Conservation (phyloP, 129 eudicot genomes). For the Heracleum sosnowskyi region DNA sequence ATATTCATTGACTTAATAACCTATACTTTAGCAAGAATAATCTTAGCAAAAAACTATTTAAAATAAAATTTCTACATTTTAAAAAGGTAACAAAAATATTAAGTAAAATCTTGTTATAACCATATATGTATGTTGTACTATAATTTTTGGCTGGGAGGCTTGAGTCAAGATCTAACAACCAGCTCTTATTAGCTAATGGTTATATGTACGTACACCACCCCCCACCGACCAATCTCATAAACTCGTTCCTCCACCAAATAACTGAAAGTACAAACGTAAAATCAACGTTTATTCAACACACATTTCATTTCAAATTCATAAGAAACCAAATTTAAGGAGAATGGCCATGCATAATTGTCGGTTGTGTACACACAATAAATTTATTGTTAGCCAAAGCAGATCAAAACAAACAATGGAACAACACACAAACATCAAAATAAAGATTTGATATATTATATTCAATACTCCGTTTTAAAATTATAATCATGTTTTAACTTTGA, state of each 20-base stretch:
- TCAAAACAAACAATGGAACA: background rate
- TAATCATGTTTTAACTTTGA: too few relatives aligned
- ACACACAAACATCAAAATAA: background rate
- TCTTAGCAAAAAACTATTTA: too few relatives aligned
- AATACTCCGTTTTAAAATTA: too few relatives aligned
- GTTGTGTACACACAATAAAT: background rate
- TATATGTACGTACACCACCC: background rate
- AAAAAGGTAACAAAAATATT: too few relatives aligned
- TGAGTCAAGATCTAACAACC: conserved; percentile 5
- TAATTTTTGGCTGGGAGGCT: too few relatives aligned
- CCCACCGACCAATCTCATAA: background rate
- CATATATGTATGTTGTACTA: too few relatives aligned
- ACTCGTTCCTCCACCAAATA: background rate
- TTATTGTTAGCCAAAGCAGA: background rate
- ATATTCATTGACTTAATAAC: too few relatives aligned
- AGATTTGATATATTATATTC: too few relatives aligned
- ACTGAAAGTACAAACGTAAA: background rate
- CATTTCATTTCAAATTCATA: background rate
- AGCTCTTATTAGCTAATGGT: background rate
- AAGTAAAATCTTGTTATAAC: too few relatives aligned
- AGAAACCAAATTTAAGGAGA: background rate
- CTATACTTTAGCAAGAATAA: too few relatives aligned
- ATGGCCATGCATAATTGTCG: conserved; percentile 9
- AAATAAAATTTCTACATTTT: too few relatives aligned
- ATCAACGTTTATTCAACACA: background rate